Evolutionary conservation across 441 rosid species (phyloP), one percentile per base, ranked within the genome.

Genomic region (Pelargonium australe): DNA sequence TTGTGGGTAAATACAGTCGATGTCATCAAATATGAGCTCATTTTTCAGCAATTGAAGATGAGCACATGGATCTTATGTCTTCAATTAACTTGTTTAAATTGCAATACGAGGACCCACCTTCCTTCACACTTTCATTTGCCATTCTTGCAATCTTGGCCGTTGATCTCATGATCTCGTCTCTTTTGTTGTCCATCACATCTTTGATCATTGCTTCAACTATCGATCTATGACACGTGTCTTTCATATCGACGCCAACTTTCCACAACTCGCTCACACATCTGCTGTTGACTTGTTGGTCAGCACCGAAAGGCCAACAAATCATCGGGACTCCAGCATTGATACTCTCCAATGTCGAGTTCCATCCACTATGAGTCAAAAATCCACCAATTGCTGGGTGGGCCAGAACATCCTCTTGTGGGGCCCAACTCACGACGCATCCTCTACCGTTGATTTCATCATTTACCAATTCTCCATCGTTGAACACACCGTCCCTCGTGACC

Each of bases 301-400:
- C 73, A 2, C 76, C 7, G 7, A 1, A 6, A 0, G 86, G 81
- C 79, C 82, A 80, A 19, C 82, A 75, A 37, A 78, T 71, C 81
- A 78, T 74, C 2, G 84, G 78, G 10, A 76, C 70, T 25, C 82
- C 78, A 0, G 74, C 78, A 0, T 8, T 28, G 2, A 78, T 68
- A 4, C 80, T 40, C 65, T 82, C 85, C 65, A 77, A 4, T 2
- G 80, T 72, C 11, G 82, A 81, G 72, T 79, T 81, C 85, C 82
- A 77, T 0, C 85, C 83, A 7, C 66, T 63, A 17, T 78, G 85
- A 2, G 86, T 76, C n/a, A 82, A 63, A 66, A 82, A 80, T 63
- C 74, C 73, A n/a, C 82, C 80, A 1, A 77, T 37, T 0, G 85
- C 80, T 7, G 69, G 72, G 49, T 82, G 83, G 20, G 70, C 70